Conservation (phyloP, 1,139 yeast species). For the Blastobotrys capitulatus region DNA sequence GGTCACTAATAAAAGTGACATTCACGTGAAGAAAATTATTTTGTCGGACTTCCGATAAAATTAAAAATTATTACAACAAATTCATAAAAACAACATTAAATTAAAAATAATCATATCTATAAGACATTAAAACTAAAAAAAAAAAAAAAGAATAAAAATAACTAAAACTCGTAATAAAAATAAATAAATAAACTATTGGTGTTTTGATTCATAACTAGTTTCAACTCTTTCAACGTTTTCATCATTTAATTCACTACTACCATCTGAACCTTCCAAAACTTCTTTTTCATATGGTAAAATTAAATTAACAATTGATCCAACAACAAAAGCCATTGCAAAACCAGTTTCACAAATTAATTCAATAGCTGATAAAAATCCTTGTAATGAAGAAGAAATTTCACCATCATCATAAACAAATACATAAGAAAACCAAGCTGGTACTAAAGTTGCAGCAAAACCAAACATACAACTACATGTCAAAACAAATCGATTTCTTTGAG, state of each 20-base stretch:
- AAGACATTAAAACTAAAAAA: neutral
- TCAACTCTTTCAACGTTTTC: neutral
- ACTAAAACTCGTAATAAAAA: neutral
- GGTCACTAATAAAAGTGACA: too few relatives aligned
- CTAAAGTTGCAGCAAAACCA: constrained; percentile 74
- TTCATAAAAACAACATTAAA: too few relatives aligned
- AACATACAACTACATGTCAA: constrained; percentile 69
- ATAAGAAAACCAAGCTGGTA: constrained; percentile 66
- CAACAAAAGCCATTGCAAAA: constrained; percentile 74
- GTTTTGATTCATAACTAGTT: neutral
- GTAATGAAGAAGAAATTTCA: constrained; percentile 27
- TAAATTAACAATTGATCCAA: constrained; percentile 68
- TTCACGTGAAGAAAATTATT: too few relatives aligned
- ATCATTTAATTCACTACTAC: neutral
- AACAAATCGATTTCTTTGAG: constrained; percentile 83
- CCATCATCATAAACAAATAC: constrained; percentile 65
- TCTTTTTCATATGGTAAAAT: constrained; percentile 61
- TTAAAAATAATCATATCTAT: neutral
- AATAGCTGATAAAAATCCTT: constrained; percentile 76
- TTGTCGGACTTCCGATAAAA: too few relatives aligned
- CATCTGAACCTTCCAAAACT: neutral
- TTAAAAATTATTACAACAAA: too few relatives aligned
- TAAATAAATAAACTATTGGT: neutral
- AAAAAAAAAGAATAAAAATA: neutral
- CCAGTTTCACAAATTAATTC: constrained; percentile 82